Percentiles rank a stretch among this genome's conserved stretches.
These are phyloP conservation scores for Fusarium papillatum DNA, from an alignment of 2,329 filamentous ascomycete species.

Conservation along the genomic window DNA sequence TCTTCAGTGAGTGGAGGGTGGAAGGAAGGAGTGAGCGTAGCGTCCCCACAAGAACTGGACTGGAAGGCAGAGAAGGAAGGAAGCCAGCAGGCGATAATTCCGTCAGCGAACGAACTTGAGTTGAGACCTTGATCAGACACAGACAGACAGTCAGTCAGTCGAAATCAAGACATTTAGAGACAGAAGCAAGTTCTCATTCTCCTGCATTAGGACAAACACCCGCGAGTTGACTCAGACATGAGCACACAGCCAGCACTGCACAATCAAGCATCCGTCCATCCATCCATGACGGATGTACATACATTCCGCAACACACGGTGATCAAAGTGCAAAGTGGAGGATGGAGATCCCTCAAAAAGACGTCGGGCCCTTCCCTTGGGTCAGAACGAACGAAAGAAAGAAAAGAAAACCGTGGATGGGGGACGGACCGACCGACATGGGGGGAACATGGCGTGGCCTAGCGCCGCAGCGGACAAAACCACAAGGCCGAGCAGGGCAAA, in stretches of 20 bases:
- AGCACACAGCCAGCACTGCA: background rate
- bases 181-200: background rate
- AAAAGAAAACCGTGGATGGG: conserved; percentile 9
- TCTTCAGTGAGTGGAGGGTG: conserved; percentile 8
- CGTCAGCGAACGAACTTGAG: conserved; percentile 10
- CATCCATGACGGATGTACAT: background rate
- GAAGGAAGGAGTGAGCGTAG: conserved; percentile 16
- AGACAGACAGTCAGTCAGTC: background rate
- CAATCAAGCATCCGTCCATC: background rate
- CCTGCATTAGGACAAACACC: conserved; percentile 2
- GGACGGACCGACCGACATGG: conserved; percentile 37
- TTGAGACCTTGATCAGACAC: background rate
- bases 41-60: conserved; percentile 20
- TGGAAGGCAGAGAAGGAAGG: background rate
- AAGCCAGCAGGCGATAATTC: conserved; percentile 6
- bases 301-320: conserved; percentile 6
- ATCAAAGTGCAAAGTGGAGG: conserved; percentile 3
- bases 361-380: background rate
- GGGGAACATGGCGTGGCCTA: conserved; percentile 21
- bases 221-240: conserved; percentile 9
- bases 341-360: conserved; percentile 16
- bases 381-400: background rate
- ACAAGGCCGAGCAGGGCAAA: conserved; percentile 26
- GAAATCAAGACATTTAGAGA: background rate
- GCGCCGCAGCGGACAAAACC: conserved; percentile 27